These are phyloP conservation scores for Danielozyma ontarioensis DNA, from an alignment of 805 yeast species.

Conservation along the genomic window DNA sequence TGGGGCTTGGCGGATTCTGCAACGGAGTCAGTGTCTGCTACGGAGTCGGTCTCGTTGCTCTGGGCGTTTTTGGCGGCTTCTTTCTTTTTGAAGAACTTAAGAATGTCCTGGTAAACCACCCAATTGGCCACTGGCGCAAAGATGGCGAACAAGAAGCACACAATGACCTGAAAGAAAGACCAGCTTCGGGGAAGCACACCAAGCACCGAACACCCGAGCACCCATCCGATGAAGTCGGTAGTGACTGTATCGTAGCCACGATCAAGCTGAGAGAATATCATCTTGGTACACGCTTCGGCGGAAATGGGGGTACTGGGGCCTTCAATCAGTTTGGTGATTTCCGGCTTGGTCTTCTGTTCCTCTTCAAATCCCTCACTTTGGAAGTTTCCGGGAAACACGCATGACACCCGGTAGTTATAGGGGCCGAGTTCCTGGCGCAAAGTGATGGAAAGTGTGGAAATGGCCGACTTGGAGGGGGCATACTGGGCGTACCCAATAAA, in stretches of 20 bases:
- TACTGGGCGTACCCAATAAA: constrained; percentile 90
- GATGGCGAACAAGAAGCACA: constrained; percentile 30
- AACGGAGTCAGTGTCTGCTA: too few relatives aligned
- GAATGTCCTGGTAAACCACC: constrained; percentile 49
- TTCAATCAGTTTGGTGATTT: constrained; percentile 74
- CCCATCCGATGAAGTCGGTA: constrained; percentile 85
- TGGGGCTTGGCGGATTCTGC: too few relatives aligned
- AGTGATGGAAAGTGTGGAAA: constrained; percentile 67
- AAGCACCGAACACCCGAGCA: constrained; percentile 58
- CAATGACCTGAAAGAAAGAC: constrained; percentile 42
- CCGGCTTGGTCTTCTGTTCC: constrained; percentile 83
- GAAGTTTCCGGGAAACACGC: constrained; percentile 87
- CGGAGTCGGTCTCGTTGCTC: too few relatives aligned
- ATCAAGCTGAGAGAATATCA: constrained; percentile 50
- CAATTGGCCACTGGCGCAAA: constrained; percentile 53
- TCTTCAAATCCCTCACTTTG: constrained; percentile 78
- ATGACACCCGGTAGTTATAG: constrained; percentile 62
- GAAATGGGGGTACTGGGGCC: constrained; percentile 74
- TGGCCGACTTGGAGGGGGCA: constrained; percentile 83
- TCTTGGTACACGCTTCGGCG: constrained; percentile 60
- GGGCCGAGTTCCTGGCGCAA: constrained; percentile 77
- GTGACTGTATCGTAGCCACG: constrained; percentile 68
- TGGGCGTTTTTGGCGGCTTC: too few relatives aligned
- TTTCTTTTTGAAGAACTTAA: constrained; percentile 39
- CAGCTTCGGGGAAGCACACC: constrained; percentile 67